A percentile compares a stretch with the other conserved stretches of the same genome.
phyloP scores from a whole-genome alignment of 352 stramenopile species.

The Plasmopara viticola region DNA sequence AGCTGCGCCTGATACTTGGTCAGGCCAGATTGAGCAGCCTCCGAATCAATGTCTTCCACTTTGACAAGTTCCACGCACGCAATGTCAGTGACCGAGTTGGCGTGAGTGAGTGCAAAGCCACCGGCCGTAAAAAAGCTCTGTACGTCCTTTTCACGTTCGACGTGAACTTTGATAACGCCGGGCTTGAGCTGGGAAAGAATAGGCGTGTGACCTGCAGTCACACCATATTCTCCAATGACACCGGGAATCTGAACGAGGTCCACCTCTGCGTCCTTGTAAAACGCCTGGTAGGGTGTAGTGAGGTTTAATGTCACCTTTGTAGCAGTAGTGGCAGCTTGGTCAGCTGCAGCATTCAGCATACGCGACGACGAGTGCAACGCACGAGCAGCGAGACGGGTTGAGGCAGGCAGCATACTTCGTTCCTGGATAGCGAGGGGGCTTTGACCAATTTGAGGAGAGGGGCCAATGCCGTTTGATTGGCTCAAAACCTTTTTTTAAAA shows the following conservation, averaged over 20 bases:
- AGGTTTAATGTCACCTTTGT: conserved; percentile 86
- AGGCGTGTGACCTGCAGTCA: conserved; percentile 94
- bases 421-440: conserved; percentile 9
- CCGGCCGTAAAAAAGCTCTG: conserved; percentile 98
- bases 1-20: conserved; percentile 88
- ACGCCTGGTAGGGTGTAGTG: conserved; percentile 72
- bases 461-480: conserved; percentile 35
- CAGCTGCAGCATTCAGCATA: conserved; percentile 44
- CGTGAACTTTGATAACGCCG: conserved; percentile 88
- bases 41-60: conserved; percentile 93
- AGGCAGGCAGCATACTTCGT: conserved; percentile 43
- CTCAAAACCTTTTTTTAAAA: no score
- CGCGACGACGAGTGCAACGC: conserved; percentile 59
- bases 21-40: conserved; percentile 83
- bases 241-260: conserved; percentile 93
- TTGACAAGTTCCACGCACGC: conserved; percentile 95
- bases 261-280: conserved; percentile 80
- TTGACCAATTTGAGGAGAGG: conserved; percentile 5
- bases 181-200: conserved; percentile 97
- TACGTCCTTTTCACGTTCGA: conserved; percentile 76
- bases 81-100: conserved; percentile 95
- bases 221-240: conserved; percentile 94
- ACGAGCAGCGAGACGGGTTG: conserved; percentile 44
- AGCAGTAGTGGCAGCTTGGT: conserved; percentile 38
- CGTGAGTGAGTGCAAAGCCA: conserved; percentile 95